Conservation (phyloP, 805 yeast genomes). For the Kockiozyma suomiensis region DNA sequence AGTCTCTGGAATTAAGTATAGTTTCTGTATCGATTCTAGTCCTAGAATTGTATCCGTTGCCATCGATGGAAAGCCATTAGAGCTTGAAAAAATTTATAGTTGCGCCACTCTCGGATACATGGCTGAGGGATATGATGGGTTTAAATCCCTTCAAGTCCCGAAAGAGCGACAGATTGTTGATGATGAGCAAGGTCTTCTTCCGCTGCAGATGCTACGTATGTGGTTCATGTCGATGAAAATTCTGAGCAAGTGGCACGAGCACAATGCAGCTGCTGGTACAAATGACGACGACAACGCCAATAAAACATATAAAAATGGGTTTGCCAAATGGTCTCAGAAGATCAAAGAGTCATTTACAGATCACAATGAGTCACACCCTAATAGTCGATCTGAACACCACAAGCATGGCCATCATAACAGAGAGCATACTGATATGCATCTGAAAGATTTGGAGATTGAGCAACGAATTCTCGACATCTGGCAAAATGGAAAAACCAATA, state of each 20-base stretch:
- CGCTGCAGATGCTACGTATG: conserved; percentile 32
- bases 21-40: conserved; percentile 17
- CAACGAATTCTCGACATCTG: conserved; percentile 14
- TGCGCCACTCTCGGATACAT: conserved; percentile 35
- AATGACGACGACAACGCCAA: not conserved
- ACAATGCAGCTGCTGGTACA: not conserved
- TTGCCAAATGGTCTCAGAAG: conserved; percentile 4
- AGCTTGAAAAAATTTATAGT: conserved; percentile 21
- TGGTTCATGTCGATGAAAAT: conserved; percentile 32
- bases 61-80: conserved; percentile 26
- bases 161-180: conserved; percentile 30
- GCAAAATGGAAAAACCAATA: conserved; percentile 3
- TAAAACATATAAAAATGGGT: not conserved
- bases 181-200: conserved; percentile 32
- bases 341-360: not conserved
- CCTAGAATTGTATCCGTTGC: conserved; percentile 29
- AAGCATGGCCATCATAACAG: not conserved
- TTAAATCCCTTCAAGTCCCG: conserved; percentile 19
- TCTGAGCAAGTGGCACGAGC: conserved; percentile 16
- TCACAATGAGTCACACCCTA: not conserved
- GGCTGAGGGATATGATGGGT: conserved; percentile 35
- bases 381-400: not conserved
- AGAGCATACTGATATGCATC: not conserved
- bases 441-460: conserved; percentile 18
- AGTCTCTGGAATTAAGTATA: conserved; percentile 33